Conservation (phyloP, 768 basidiomycete genomes). For the Zangia roseola region DNA sequence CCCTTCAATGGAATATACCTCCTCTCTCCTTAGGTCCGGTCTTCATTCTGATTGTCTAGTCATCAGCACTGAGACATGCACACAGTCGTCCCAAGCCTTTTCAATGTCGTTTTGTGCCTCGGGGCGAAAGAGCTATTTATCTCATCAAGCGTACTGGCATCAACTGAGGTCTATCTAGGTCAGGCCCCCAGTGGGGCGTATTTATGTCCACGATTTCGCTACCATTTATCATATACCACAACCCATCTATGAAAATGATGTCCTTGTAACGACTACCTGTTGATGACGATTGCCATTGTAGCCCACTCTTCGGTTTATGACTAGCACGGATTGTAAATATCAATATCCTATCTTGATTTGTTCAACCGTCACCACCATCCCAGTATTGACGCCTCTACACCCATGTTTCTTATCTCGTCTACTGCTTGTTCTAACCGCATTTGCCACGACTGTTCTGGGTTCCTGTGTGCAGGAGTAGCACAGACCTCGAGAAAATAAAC, state of each 20-base stretch:
- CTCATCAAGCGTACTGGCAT: constrained; percentile 27
- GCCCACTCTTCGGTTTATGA: background rate
- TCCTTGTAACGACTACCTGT: background rate
- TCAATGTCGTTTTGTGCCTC: constrained; percentile 36
- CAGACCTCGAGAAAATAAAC: constrained; percentile 65
- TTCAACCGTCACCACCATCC: constrained; percentile 47
- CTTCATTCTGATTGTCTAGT: background rate
- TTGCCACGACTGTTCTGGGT: constrained; percentile 27
- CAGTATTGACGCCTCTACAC: constrained; percentile 39
- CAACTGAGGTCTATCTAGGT: background rate
- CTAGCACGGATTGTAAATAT: background rate
- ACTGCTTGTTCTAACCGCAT: constrained; percentile 36
- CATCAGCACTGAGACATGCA: background rate
- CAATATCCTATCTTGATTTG: too few species aligned
- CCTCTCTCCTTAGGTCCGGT: constrained; percentile 36
- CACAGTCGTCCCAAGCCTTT: constrained; percentile 44
- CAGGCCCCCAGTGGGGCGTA: too few species aligned
- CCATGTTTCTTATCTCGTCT: constrained; percentile 32
- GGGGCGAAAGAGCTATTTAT: constrained; percentile 30
- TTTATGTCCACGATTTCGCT: background rate
- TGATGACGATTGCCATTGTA: background rate
- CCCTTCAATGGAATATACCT: constrained; percentile 35
- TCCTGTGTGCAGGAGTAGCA: background rate
- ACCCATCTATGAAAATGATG: background rate
- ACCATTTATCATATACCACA: background rate